Conservation (phyloP, 2,329 filamentous ascomycete genomes). For the Aspergillus sp. region DNA sequence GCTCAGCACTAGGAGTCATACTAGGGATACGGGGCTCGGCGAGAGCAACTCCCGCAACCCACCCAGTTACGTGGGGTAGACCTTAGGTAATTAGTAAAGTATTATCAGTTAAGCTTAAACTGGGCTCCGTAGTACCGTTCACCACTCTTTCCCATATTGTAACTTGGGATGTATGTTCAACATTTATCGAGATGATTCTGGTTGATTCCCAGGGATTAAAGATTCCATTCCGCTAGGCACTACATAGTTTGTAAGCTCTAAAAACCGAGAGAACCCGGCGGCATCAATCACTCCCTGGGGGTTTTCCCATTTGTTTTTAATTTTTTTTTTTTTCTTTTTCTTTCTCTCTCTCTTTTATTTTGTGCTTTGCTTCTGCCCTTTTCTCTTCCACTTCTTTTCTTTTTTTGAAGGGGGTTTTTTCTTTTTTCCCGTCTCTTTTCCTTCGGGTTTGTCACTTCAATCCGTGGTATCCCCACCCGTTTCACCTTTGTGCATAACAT, state of each 20-base stretch:
- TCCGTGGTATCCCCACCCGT: neutral
- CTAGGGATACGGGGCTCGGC: neutral
- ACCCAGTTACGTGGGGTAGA: neutral
- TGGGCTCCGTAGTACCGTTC: neutral
- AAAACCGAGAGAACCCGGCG: neutral
- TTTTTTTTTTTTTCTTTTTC: conserved; percentile 7
- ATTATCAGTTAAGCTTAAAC: neutral
- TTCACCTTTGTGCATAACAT: neutral
- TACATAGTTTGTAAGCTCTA: neutral
- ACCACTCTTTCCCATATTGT: too few species aligned
- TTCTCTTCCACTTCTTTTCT: conserved; percentile 5
- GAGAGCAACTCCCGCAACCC: neutral
- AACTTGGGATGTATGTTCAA: neutral
- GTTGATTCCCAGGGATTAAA: neutral
- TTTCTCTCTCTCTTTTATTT: neutral
- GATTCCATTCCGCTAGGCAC: neutral
- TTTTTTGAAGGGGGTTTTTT: too few species aligned
- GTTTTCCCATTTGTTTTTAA: conserved; percentile 10
- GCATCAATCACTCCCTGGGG: conserved; percentile 11
- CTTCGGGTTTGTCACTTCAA: neutral
- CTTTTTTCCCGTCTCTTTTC: neutral
- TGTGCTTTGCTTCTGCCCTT: conserved; percentile 14
- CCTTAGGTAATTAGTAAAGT: neutral
- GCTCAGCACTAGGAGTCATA: neutral
- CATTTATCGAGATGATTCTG: neutral